These are phyloP conservation scores for Tulasnella sp. DNA, from an alignment of 768 basidiomycete genomes.

Conservation along the genomic window DNA sequence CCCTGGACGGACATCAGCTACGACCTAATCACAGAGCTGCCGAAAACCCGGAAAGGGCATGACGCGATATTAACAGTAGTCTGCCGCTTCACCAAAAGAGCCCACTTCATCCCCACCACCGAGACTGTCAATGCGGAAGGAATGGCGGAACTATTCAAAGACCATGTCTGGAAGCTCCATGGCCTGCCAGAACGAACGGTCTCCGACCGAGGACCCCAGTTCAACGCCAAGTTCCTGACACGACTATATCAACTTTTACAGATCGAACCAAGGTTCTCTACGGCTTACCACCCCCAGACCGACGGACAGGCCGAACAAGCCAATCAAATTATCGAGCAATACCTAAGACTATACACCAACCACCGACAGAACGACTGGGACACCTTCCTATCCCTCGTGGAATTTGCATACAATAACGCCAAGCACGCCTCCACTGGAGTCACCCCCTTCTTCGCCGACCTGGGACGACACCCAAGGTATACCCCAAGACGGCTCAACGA, in stretches of 20 bases:
- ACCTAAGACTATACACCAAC: slow-evolving; percentile 40
- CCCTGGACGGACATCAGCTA: slow-evolving; percentile 12
- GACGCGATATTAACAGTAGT: slow-evolving; percentile 42
- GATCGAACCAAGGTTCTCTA: slow-evolving; percentile 37
- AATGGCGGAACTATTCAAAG: slow-evolving; percentile 44
- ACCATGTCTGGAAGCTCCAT: slow-evolving; percentile 38
- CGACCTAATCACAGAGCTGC: slow-evolving; percentile 42
- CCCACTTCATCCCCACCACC: slow-evolving; percentile 44
- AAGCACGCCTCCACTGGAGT: slow-evolving; percentile 39
- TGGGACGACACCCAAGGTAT: slow-evolving; percentile 35
- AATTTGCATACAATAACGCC: slow-evolving; percentile 46
- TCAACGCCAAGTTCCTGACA: slow-evolving; percentile 17
- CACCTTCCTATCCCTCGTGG: slow-evolving; percentile 42
- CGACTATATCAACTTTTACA: slow-evolving; percentile 34
- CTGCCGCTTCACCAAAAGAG: slow-evolving; percentile 45
- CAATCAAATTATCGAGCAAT: slow-evolving; percentile 40
- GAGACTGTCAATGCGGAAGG: slow-evolving; percentile 37
- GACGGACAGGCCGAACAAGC: slow-evolving; percentile 43
- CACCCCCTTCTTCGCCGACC: slow-evolving; percentile 43
- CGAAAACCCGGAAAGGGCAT: slow-evolving; percentile 31
- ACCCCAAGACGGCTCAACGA: not conserved
- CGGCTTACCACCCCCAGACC: slow-evolving; percentile 48
- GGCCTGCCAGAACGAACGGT: slow-evolving; percentile 4
- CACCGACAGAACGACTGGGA: slow-evolving; percentile 48
- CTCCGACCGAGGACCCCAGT: slow-evolving; percentile 25